These are phyloP conservation scores for Podospora conica DNA, from an alignment of 495 filamentous ascomycete genomes.

Conservation along the genomic window DNA sequence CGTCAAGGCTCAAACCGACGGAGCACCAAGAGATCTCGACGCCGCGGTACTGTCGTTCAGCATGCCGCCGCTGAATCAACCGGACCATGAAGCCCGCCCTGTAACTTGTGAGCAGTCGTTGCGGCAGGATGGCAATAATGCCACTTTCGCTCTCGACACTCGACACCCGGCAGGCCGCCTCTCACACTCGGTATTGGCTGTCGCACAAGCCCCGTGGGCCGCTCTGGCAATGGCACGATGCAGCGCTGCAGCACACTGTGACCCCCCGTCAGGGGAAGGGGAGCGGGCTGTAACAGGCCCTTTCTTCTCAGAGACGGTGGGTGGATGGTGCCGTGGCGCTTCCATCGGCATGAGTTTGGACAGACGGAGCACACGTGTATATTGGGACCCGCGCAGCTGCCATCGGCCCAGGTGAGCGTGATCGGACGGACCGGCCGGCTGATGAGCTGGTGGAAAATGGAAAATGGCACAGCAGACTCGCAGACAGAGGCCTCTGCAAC, in stretches of 20 bases:
- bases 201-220: slow-evolving; percentile 2
- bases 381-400: slow-evolving; percentile 4
- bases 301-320: neutral
- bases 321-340: slow-evolving; percentile 1
- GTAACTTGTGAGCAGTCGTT: neutral
- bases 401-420: slow-evolving; percentile 9
- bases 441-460: neutral
- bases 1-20: neutral
- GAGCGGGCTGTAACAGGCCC: neutral
- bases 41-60: neutral
- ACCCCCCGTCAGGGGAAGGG: neutral
- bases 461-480: neutral
- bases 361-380: neutral
- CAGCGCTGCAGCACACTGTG: slow-evolving; percentile 5
- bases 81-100: neutral
- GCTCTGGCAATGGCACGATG: neutral
- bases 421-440: slow-evolving; percentile 4
- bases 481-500: neutral
- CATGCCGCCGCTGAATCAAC: neutral
- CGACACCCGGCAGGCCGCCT: slow-evolving; percentile 2
- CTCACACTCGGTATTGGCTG: neutral
- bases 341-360: neutral
- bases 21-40: neutral
- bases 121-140: no score
- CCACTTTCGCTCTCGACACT: neutral